Evolutionary conservation across 106 monocot species (phyloP).

Genomic region (Platanthera guangdongensis): DNA sequence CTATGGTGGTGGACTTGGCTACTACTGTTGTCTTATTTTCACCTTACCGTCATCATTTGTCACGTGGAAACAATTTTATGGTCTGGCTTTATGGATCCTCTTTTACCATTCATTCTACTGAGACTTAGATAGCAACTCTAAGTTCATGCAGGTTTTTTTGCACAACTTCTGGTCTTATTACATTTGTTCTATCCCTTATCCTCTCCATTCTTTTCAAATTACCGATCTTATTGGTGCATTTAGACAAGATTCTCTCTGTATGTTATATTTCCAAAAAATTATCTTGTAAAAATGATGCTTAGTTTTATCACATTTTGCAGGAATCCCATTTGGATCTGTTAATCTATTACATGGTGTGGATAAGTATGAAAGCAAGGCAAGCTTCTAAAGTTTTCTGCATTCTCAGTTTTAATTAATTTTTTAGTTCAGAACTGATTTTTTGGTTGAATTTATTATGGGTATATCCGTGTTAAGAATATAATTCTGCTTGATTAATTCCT

Average conservation of each 20-base stretch:
- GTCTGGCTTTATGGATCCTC: not conserved
- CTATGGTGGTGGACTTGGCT: not conserved
- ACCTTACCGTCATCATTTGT: not conserved
- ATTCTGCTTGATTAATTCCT: not conserved
- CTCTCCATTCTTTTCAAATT: not conserved
- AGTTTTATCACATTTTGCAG: conserved; percentile 26
- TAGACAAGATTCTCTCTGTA: not conserved
- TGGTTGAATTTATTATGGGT: not conserved
- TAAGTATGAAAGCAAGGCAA: conserved; percentile 97
- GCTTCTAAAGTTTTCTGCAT: conserved; percentile 6
- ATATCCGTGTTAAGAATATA: not conserved
- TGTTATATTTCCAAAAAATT: not conserved
- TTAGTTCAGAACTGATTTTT: not conserved
- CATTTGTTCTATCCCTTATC: not conserved
- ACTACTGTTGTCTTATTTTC: not conserved
- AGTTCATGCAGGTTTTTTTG: not conserved
- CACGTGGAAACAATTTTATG: not conserved
- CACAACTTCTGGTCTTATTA: not conserved
- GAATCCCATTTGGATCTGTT: conserved; percentile 97
- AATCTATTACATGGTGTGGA: conserved; percentile 89
- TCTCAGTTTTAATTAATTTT: not conserved
- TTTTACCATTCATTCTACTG: not conserved
- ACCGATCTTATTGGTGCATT: not conserved
- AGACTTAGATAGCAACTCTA: not conserved
- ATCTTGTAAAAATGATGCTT: not conserved